Base-by-base conservation (phyloP, 768 basidiomycete species). In the Boletellus ananiceps region DNA sequence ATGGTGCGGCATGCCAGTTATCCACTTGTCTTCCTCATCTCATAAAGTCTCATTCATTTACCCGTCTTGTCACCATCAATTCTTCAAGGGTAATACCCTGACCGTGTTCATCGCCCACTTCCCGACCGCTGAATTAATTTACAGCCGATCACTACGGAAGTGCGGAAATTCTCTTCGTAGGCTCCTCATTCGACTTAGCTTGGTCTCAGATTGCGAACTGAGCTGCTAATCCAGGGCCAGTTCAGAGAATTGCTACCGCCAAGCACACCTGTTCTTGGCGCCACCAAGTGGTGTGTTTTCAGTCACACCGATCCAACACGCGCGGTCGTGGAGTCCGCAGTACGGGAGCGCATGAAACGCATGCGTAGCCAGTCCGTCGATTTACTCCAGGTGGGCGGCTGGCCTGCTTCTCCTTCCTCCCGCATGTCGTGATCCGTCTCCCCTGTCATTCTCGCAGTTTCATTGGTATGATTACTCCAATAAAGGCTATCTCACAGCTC, bases 251-350 rank as follows among this genome's bases (percentile, higher is more conserved):
- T 75, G 12, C 65, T 80, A 15, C 63, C 71, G 25, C 54, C 68
- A 27, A 60, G 74, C 25, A 60, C 70, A 33, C 57, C 66, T 3
- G 74, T 86, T 9, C 53, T 91, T 21, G 85, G 87, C 37, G 87
- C 84, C 1, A 93, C 91, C 2, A 93, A 93, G 62, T 93, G 87
- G 88, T 91, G 88, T 64, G 79, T 88, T 13, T 91, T 91, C 71
- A 74, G 77, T 49, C 68, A 70, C 25, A 70, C 73, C 14, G 66
- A 66, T 13, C 71, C 79, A 2, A 76, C 84, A 3, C 79, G 78
- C 7, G 65, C 72, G 27, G 66, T 75, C 45, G 86, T 89, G 42
- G 74, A 82, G 56, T 75, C 75, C 8, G 84, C 79, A 9, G 75
- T 91, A 13, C 74, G 76, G 51, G 86, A 91, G 57, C 81, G 88